A percentile compares a stretch with the other conserved stretches of the same genome.
Conservation (phyloP, 2,329 filamentous ascomycete genomes). For the Ophiocordyceps camponoti-leonardi region DNA sequence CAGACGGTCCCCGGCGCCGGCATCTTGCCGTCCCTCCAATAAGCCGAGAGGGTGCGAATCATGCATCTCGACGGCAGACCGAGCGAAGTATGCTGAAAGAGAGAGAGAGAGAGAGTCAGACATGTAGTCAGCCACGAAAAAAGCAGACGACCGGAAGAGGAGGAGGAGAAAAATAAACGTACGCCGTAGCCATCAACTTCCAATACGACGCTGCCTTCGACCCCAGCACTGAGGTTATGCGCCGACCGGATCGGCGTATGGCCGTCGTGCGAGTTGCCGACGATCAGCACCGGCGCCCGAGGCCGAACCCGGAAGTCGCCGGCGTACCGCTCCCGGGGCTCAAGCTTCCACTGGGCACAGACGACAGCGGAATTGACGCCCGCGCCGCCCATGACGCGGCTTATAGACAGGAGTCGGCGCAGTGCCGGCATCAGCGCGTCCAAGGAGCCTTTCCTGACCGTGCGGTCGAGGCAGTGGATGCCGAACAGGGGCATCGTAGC, state of each 20-base stretch:
- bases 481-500: slow-evolving; percentile 2
- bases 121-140: not conserved
- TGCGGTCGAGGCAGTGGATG: slow-evolving; percentile 19
- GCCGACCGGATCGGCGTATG: slow-evolving; percentile 21
- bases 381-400: slow-evolving; percentile 11
- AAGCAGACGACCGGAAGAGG: not conserved
- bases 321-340: slow-evolving; percentile 17
- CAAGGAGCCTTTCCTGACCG: slow-evolving; percentile 8
- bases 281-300: slow-evolving; percentile 16
- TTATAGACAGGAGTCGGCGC: slow-evolving; percentile 8
- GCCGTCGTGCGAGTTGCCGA: slow-evolving; percentile 20
- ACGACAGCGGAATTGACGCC: slow-evolving; percentile 4
- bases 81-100: slow-evolving; percentile 7
- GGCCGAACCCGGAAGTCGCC: slow-evolving; percentile 15
- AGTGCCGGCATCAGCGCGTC: slow-evolving; percentile 11
- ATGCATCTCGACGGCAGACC: slow-evolving; percentile 14
- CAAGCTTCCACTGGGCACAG: slow-evolving; percentile 21
- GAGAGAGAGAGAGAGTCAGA: not conserved
- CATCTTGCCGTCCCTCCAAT: slow-evolving; percentile 17
- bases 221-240: slow-evolving; percentile 15
- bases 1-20: slow-evolving; percentile 15
- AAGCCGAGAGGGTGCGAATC: slow-evolving; percentile 9
- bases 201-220: slow-evolving; percentile 19
- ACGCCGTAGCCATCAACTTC: slow-evolving; percentile 18
- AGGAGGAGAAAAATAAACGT: slow-evolving; percentile 5